Evolutionary conservation across 2,329 filamentous ascomycete genomes (phyloP), one percentile per base, ranked within the genome.

Genomic region (Dactylellina drechsleri): DNA sequence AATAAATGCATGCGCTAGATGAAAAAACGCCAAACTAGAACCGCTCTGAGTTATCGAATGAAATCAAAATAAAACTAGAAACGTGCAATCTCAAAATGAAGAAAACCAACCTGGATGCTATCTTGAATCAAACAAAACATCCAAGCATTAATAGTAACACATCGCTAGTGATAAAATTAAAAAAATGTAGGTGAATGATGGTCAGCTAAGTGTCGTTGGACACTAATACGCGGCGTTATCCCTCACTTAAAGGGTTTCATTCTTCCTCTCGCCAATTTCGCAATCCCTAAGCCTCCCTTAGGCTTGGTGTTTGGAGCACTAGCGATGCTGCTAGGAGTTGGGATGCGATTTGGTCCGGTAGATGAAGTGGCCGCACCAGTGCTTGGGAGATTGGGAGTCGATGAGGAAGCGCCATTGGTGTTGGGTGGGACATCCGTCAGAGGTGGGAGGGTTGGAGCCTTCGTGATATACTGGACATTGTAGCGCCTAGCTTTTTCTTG

Each of bases 401-500:
- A 67, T 13, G 70, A 62, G 4, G 62, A 67, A 20, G 49, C 52
- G 28, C 71, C 71, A 26, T 68, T 75, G 12, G 64, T 13, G 28
- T 68, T 53, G 2, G 57, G 31, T 5, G 64, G 53, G 57, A 50
- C 64, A 26, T 75, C 71, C 4, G 71, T 65, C 15, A 75, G 64
- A 49, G 71, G 64, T 31, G 71, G 71, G 23, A 75, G 71, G 18
- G 58, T 75, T 26, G 71, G 23, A 40, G 71, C 58, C 43, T 75
- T 75, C 2, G 64, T 68, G 59, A 68, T 68, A 47, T 79, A 79
- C 66, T 79, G 78, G 31, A 68, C 68, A 47, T 78, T 77, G 20
- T 78, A 76, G 53, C 92, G 86, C 65, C 93, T 87, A 4, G 93
- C 91, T 74, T 88, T 89, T 78, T 99, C 95, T 80, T 99, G 95